Evolutionary conservation across 495 filamentous ascomycete genomes (phyloP).

Genomic region (Tuber brumale): DNA sequence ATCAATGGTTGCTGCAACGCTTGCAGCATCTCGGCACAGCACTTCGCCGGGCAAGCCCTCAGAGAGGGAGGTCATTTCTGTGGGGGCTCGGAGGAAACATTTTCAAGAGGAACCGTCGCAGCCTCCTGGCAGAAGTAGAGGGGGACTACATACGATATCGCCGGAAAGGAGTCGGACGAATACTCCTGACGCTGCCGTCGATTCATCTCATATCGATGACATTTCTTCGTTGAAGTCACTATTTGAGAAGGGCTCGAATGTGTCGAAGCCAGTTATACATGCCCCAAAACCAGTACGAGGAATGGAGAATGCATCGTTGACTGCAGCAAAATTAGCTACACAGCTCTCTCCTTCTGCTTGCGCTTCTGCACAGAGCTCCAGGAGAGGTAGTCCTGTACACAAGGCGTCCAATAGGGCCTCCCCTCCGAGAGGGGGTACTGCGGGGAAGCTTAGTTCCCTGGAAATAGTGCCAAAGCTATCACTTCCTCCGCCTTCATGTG

Average conservation of each 20-base stretch:
- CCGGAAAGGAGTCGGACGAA: slow-evolving; percentile 1
- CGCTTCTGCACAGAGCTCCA: slow-evolving; percentile 18
- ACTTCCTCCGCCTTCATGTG: not conserved
- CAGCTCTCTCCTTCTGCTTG: slow-evolving; percentile 24
- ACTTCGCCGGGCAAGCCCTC: not conserved
- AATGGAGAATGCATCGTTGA: slow-evolving; percentile 34
- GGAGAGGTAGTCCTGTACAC: slow-evolving; percentile 15
- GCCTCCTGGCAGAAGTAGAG: not conserved
- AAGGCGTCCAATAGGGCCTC: not conserved
- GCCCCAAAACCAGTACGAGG: slow-evolving; percentile 21
- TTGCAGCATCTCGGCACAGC: not conserved
- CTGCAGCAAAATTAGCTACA: slow-evolving; percentile 34
- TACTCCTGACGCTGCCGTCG: slow-evolving; percentile 11
- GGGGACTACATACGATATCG: not conserved
- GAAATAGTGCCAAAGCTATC: not conserved
- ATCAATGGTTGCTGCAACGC: slow-evolving; percentile 15
- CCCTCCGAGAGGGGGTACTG: not conserved
- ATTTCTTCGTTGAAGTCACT: slow-evolving; percentile 23
- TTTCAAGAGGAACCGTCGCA: slow-evolving; percentile 9
- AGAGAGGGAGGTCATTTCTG: slow-evolving; percentile 7
- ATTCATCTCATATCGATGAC: slow-evolving; percentile 25
- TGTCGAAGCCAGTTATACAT: slow-evolving; percentile 25
- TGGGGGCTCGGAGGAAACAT: slow-evolving; percentile 14
- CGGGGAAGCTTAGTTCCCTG: not conserved
- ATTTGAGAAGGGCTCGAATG: slow-evolving; percentile 30